These are phyloP conservation scores for Globisporangium nodosum DNA, from an alignment of 352 stramenopile species.

Conservation along the genomic window DNA sequence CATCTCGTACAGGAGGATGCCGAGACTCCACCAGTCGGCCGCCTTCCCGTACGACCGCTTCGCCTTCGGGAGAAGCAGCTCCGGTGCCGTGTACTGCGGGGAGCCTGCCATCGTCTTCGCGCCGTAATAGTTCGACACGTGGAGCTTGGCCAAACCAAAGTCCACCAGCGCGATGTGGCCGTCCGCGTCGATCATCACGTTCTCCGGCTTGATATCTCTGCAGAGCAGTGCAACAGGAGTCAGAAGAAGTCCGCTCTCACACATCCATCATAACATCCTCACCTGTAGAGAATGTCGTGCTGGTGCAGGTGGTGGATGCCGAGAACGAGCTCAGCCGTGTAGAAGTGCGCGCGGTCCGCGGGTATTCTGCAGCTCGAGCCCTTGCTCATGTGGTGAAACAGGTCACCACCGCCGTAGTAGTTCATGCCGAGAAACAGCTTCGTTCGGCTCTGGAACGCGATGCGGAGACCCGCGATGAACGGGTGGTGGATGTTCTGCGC, in stretches of 20 bases:
- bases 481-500: slow-evolving; percentile 86
- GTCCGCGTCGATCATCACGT: slow-evolving; percentile 94
- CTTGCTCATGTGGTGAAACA: slow-evolving; percentile 90
- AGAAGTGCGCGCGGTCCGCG: slow-evolving; percentile 84
- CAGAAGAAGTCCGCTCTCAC: background rate
- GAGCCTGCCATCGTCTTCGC: slow-evolving; percentile 88
- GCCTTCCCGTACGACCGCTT: slow-evolving; percentile 87
- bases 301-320: slow-evolving; percentile 92
- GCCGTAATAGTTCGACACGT: slow-evolving; percentile 87
- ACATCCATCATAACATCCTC: background rate
- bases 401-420: slow-evolving; percentile 80
- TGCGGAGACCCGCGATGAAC: slow-evolving; percentile 81
- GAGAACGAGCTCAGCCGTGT: slow-evolving; percentile 90
- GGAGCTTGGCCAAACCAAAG: slow-evolving; percentile 92
- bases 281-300: slow-evolving; percentile 93
- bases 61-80: slow-evolving; percentile 77
- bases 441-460: slow-evolving; percentile 84
- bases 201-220: slow-evolving; percentile 96
- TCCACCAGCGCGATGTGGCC: slow-evolving; percentile 94
- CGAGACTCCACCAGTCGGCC: slow-evolving; percentile 87
- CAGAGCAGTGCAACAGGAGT: background rate
- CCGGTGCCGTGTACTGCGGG: slow-evolving; percentile 82
- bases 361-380: slow-evolving; percentile 83
- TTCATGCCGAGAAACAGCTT: slow-evolving; percentile 88
- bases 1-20: slow-evolving; percentile 92